phyloP scores from a whole-genome alignment of 2,329 filamentous ascomycete species.

The Coniella lustricola region DNA sequence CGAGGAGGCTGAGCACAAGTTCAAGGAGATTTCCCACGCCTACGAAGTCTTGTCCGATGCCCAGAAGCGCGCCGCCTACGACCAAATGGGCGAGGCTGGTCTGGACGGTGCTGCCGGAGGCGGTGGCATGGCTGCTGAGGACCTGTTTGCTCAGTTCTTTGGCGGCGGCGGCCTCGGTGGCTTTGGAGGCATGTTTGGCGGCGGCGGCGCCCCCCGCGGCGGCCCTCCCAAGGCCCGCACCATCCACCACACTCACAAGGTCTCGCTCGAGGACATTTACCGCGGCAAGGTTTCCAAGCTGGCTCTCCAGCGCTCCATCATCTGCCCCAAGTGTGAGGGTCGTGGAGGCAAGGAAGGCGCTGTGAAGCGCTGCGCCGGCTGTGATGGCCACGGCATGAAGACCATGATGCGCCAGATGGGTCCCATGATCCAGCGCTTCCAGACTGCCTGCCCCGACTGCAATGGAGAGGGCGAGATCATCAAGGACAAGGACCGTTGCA shows the following conservation, averaged over 20 bases:
- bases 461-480: slow-evolving; percentile 96
- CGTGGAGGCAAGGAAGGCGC: slow-evolving; percentile 95
- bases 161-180: slow-evolving; percentile 65
- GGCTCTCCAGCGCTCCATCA: slow-evolving; percentile 92
- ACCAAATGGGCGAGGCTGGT: slow-evolving; percentile 96
- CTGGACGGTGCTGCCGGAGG: slow-evolving; percentile 79
- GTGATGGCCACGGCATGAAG: slow-evolving; percentile 96
- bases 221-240: slow-evolving; percentile 86
- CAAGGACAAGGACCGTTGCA: slow-evolving; percentile 96
- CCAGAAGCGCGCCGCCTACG: slow-evolving; percentile 87
- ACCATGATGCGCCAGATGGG: slow-evolving; percentile 99
- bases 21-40: slow-evolving; percentile 94
- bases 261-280: slow-evolving; percentile 96
- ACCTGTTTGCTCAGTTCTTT: slow-evolving; percentile 96
- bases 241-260: slow-evolving; percentile 97
- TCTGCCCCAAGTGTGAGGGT: slow-evolving; percentile 91
- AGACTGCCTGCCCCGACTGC: slow-evolving; percentile 97
- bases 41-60: slow-evolving; percentile 92
- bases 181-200: slow-evolving; percentile 73
- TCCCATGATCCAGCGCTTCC: slow-evolving; percentile 99
- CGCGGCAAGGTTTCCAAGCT: slow-evolving; percentile 96
- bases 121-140: slow-evolving; percentile 88
- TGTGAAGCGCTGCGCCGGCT: slow-evolving; percentile 87
- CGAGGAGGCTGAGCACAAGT: slow-evolving; percentile 89
- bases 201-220: slow-evolving; percentile 68